These are phyloP conservation scores for Boletus calvinii DNA, from an alignment of 1,284 basidiomycete species.

Conservation along the genomic window DNA sequence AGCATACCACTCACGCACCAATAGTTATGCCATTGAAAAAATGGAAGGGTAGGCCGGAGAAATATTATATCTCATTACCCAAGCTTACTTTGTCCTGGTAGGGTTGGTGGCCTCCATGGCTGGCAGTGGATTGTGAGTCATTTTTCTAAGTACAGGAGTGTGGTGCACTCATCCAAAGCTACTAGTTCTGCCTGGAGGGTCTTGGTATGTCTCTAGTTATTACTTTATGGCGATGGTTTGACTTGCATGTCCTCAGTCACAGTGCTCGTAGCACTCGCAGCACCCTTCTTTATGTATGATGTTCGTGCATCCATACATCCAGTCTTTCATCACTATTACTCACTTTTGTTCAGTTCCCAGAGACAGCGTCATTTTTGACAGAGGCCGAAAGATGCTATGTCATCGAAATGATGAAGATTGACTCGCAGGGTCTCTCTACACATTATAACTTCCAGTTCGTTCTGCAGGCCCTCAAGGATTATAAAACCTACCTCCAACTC, in stretches of 20 bases:
- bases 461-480: constrained; percentile 42
- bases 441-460: constrained; percentile 38
- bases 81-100: neutral
- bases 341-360: constrained; percentile 37
- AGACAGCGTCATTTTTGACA: constrained; percentile 45
- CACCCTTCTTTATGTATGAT: constrained; percentile 45
- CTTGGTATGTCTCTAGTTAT: constrained; percentile 13
- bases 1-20: constrained; percentile 3
- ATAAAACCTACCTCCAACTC: constrained; percentile 45
- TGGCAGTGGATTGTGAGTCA: constrained; percentile 49
- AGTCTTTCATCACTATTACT: neutral
- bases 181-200: constrained; percentile 37
- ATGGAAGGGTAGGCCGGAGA: constrained; percentile 18
- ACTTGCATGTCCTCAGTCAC: constrained; percentile 25
- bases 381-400: constrained; percentile 37
- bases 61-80: neutral
- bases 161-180: neutral
- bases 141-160: neutral
- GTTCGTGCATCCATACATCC: constrained; percentile 22
- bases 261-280: constrained; percentile 37
- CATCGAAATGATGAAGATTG: constrained; percentile 38
- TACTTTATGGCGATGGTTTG: neutral
- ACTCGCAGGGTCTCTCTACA: constrained; percentile 32
- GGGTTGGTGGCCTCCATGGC: constrained; percentile 38
- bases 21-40: constrained; percentile 16